phyloP scores from a whole-genome alignment of 2,329 filamentous ascomycete species.

The Sporothrix pseudoabietina region DNA sequence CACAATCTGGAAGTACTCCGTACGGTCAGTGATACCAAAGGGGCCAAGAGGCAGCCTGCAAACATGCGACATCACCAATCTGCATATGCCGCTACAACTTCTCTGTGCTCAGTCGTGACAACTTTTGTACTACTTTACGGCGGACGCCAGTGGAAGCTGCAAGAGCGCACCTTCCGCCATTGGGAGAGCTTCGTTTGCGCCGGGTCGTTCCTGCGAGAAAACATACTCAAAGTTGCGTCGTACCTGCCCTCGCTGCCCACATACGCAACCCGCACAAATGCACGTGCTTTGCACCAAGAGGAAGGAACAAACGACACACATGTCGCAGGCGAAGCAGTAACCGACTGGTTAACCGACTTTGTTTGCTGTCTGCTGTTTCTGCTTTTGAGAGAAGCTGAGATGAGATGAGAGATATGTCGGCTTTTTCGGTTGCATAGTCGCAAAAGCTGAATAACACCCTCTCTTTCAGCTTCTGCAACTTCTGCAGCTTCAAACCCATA shows the following conservation, averaged over 20 bases:
- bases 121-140: background rate
- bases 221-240: background rate
- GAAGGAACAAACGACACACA: background rate
- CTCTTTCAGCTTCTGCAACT: background rate
- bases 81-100: background rate
- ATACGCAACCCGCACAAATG: background rate
- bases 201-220: background rate
- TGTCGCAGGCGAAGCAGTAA: too few species aligned
- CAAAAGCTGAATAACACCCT: conserved; percentile 23
- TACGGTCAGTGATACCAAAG: background rate
- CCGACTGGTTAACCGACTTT: too few species aligned
- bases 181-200: background rate
- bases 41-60: background rate
- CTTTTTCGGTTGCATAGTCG: background rate
- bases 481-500: background rate
- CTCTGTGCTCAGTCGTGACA: background rate
- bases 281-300: background rate
- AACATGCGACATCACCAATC: background rate
- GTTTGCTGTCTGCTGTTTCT: background rate
- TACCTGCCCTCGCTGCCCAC: background rate
- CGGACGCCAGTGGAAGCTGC: background rate
- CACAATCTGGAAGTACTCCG: conserved; percentile 4
- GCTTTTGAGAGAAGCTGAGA: background rate
- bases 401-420: background rate
- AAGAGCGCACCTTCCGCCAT: background rate